Base-by-base conservation (phyloP, 257 asterid genomes). In the Linaria vulgaris region DNA sequence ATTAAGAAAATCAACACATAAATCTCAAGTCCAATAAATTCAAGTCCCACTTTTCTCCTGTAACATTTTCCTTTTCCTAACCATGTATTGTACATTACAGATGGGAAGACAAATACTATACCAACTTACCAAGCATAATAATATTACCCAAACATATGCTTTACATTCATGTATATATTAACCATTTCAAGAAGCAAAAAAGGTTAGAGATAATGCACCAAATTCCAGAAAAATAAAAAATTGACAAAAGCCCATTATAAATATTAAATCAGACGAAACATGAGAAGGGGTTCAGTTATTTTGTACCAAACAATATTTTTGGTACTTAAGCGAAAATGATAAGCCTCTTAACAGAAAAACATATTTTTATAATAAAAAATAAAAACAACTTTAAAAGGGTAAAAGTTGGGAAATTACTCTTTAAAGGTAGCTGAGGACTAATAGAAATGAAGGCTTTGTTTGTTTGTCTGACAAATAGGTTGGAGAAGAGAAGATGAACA, bases 21-120 rank as follows among this genome's bases (percentile, higher is more conserved):
- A 31, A 54, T 46, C 53, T 69, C 51, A 20, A 19, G 63, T 14
- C n/a, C 77, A 63, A 68, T 54, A 39, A 61, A 61, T 69, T 66
- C 72, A 60, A 65, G 81, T 70, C 58, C 57, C 73, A 60, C 84
- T 79, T 79, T 79, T 62, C 57, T 69, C 67, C 63, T 61, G 68
- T 56, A 64, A 22, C 76, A 73, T 71, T 71, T 68, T 69, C 63
- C 19, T 2, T 21, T 59, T 10, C 58, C 69, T 71, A 63, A 56
- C 49, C 23, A 45, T 38, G 16, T 6, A 20, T 56, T 16, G 16
- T 34, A 17, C 10, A 6, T 17, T 56, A 10, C 49, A 57, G 49
- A 57, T 17, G 30, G 22, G 13, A 37, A 57, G 23, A 37, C 38
- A 20, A n/a, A n/a, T n/a, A n/a, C n/a, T n/a, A n/a, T n/a, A 43